A percentile compares a stretch with the other conserved stretches of the same genome.
phyloP scores from a whole-genome alignment of 495 filamentous ascomycete species.

The Margaritispora aquatica region DNA sequence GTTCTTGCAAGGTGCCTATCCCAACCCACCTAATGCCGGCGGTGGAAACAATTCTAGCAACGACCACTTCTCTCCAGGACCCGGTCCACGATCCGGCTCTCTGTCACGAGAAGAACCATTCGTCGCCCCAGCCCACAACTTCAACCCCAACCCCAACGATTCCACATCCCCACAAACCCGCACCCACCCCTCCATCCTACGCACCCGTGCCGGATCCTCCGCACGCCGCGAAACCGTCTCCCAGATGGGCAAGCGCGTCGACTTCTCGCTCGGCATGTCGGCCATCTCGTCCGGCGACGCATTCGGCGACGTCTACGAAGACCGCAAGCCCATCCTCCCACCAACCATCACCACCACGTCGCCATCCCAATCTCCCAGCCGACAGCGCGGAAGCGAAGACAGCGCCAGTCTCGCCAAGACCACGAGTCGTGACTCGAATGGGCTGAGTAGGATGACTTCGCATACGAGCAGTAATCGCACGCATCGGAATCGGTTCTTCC shows the following conservation, averaged over 20 bases:
- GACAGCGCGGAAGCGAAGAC: not conserved
- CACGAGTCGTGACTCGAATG: not conserved
- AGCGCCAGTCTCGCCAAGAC: conserved; percentile 1
- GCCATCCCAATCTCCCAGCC: conserved; percentile 4
- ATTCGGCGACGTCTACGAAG: conserved; percentile 64
- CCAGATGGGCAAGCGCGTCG: conserved; percentile 56
- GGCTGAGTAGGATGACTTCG: not conserved
- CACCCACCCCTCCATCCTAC: conserved; percentile 45
- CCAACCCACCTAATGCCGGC: not conserved
- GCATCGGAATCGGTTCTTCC: conserved; percentile 34
- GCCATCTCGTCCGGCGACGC: conserved; percentile 53
- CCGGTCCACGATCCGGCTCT: conserved; percentile 15
- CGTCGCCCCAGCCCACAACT: conserved; percentile 44
- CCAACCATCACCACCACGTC: conserved; percentile 6
- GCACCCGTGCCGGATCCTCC: conserved; percentile 36
- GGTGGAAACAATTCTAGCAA: too few relatives aligned
- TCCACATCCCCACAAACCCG: conserved; percentile 10
- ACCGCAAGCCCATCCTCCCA: conserved; percentile 25
- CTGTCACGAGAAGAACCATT: conserved; percentile 28
- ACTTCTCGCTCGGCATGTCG: conserved; percentile 69
- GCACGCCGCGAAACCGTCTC: conserved; percentile 54
- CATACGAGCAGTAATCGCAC: conserved; percentile 18
- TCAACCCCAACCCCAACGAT: too few relatives aligned
- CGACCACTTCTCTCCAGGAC: conserved; percentile 2
- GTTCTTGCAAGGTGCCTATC: conserved; percentile 28